Conservation (phyloP, 2,329 filamentous ascomycete genomes). For the Neocatenulostroma microsporum region DNA sequence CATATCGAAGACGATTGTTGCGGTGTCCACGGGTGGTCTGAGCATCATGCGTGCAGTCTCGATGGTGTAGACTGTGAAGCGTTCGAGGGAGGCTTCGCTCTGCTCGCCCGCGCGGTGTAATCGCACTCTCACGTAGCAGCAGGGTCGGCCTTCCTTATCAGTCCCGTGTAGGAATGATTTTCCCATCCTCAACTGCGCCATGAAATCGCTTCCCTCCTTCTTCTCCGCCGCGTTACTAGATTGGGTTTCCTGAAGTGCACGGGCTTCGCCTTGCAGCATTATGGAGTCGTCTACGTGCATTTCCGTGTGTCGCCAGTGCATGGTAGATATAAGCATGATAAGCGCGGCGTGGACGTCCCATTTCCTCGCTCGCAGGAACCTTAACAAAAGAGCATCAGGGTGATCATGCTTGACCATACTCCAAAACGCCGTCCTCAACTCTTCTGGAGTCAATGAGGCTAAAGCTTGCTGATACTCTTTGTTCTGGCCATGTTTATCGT, state of each 20-base stretch:
- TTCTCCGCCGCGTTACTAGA: constrained; percentile 54
- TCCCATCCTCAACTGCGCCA: constrained; percentile 76
- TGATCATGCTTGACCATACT: constrained; percentile 91
- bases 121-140: constrained; percentile 76
- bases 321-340: constrained; percentile 87
- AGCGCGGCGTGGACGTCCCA: constrained; percentile 93
- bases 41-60: constrained; percentile 87
- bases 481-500: constrained; percentile 89
- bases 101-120: constrained; percentile 79
- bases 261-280: constrained; percentile 65
- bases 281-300: constrained; percentile 87
- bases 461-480: constrained; percentile 80
- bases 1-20: constrained; percentile 93
- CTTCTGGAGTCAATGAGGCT: constrained; percentile 66
- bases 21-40: constrained; percentile 75
- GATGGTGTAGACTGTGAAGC: constrained; percentile 88
- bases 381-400: constrained; percentile 73
- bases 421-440: constrained; percentile 78
- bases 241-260: constrained; percentile 54
- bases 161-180: constrained; percentile 88
- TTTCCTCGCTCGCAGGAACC: constrained; percentile 82
- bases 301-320: constrained; percentile 79
- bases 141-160: constrained; percentile 76
- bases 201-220: constrained; percentile 67
- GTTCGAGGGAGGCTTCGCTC: constrained; percentile 70